phyloP scores from a whole-genome alignment of 176 grass and related monocot species.

The Triticum turgidum region DNA sequence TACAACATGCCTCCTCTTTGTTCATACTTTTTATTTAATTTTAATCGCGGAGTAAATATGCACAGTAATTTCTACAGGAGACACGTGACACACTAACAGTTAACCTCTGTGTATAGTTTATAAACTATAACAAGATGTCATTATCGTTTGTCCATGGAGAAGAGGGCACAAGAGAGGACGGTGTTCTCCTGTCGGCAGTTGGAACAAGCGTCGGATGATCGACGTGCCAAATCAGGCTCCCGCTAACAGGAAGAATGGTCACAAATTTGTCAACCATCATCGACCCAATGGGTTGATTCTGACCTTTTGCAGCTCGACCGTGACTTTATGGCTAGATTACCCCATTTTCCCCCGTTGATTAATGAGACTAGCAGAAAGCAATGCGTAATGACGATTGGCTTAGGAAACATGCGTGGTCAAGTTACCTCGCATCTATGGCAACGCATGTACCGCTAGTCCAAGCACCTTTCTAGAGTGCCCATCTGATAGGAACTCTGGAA shows the following conservation, averaged over 20 bases:
- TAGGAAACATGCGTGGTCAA: neutral
- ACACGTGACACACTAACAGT: too few species aligned
- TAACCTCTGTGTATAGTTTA: too few species aligned
- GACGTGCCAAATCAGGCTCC: neutral
- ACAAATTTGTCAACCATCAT: neutral
- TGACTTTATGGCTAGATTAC: neutral
- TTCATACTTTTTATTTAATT: too few species aligned
- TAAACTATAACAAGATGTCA: too few species aligned
- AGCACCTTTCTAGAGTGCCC: conserved; percentile 12
- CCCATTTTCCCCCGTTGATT: neutral
- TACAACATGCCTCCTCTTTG: too few species aligned
- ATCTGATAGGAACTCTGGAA: conserved; percentile 13
- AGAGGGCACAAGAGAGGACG: too few species aligned
- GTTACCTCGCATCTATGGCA: conserved; percentile 40
- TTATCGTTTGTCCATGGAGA: too few species aligned
- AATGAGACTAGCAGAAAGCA: neutral
- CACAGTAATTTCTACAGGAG: too few species aligned
- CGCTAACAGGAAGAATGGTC: neutral
- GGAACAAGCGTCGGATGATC: too few species aligned
- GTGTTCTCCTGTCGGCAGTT: too few species aligned
- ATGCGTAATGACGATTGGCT: neutral
- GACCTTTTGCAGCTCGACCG: neutral
- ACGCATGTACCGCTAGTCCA: neutral
- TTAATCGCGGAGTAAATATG: too few species aligned
- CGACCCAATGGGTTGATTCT: neutral